Conservation (phyloP, 768 basidiomycete genomes). For the Termitomyces sp. region DNA sequence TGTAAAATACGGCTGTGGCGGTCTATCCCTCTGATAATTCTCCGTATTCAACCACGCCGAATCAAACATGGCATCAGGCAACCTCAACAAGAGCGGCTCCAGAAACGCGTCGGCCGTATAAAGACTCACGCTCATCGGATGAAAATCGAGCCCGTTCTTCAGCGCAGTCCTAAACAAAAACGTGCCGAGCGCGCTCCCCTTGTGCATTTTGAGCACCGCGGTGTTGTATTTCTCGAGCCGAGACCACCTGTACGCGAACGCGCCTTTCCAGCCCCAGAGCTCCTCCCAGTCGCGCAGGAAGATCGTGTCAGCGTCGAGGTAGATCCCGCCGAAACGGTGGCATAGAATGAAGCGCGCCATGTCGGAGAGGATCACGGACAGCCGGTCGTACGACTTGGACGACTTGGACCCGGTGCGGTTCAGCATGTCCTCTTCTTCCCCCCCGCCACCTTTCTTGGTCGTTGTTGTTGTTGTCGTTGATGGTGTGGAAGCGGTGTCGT, state of each 20-base stretch:
- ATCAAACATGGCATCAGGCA: slow-evolving; percentile 93
- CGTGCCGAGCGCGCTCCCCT: slow-evolving; percentile 81
- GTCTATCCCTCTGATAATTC: slow-evolving; percentile 82
- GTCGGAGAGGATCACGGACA: slow-evolving; percentile 91
- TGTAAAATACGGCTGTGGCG: slow-evolving; percentile 89
- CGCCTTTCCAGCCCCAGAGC: slow-evolving; percentile 91
- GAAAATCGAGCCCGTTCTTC: slow-evolving; percentile 90
- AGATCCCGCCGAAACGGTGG: slow-evolving; percentile 91
- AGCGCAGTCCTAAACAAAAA: slow-evolving; percentile 92
- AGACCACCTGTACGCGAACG: slow-evolving; percentile 96
- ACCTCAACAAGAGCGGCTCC: slow-evolving; percentile 68
- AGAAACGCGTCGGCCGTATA: slow-evolving; percentile 84
- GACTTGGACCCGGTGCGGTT: slow-evolving; percentile 91
- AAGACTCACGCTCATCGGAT: slow-evolving; percentile 86
- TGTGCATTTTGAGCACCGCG: slow-evolving; percentile 86
- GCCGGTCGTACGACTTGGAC: slow-evolving; percentile 80
- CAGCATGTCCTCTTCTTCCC: slow-evolving; percentile 47
- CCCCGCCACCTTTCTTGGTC: slow-evolving; percentile 28
- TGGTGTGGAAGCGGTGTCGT: slow-evolving; percentile 51
- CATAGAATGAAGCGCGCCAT: slow-evolving; percentile 96
- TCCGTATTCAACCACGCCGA: slow-evolving; percentile 95
- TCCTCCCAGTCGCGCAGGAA: slow-evolving; percentile 96
- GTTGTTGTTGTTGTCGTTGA: too few species aligned
- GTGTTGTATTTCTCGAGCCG: slow-evolving; percentile 91
- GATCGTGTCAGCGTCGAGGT: slow-evolving; percentile 92